phyloP scores from a whole-genome alignment of 1,139 yeast genomes.

The Saccharomyces pastorianus region DNA sequence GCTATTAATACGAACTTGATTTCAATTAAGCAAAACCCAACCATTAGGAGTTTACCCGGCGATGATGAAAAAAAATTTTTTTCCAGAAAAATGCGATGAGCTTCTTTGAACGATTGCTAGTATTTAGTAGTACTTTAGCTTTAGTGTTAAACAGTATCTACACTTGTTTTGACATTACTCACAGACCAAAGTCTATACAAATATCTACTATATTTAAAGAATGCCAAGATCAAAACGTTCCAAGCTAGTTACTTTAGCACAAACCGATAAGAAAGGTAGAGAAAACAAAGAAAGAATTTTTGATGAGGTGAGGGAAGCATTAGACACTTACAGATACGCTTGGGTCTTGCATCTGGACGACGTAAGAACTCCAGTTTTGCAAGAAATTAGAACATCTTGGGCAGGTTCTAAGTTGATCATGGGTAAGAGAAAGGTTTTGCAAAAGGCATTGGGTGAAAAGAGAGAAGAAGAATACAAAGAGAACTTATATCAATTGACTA shows the following conservation, averaged over 20 bases:
- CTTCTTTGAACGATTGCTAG: background rate
- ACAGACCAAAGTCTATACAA: background rate
- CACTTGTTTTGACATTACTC: background rate
- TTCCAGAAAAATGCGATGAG: background rate
- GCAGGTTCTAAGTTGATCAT: conserved; percentile 75
- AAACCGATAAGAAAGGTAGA: conserved; percentile 90
- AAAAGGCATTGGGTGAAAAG: conserved; percentile 81
- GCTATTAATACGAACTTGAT: background rate
- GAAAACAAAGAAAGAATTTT: conserved; percentile 87
- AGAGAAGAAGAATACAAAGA: conserved; percentile 87
- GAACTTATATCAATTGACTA: conserved; percentile 62
- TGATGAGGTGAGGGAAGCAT: conserved; percentile 76
- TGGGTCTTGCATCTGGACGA: conserved; percentile 86
- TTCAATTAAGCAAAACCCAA: background rate
- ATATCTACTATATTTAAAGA: conserved; percentile 10
- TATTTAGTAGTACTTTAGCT: background rate
- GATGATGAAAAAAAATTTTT: background rate
- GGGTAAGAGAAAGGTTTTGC: conserved; percentile 90
- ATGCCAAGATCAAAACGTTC: conserved; percentile 97
- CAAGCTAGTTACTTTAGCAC: conserved; percentile 87
- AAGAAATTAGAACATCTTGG: conserved; percentile 91
- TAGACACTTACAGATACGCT: conserved; percentile 67
- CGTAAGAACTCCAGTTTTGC: conserved; percentile 92
- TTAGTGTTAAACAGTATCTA: background rate
- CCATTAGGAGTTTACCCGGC: background rate